Percentiles rank a stretch among this genome's conserved stretches.
phyloP scores from a whole-genome alignment of 495 filamentous ascomycete species.

The Hypoxylon lienhwacheense region DNA sequence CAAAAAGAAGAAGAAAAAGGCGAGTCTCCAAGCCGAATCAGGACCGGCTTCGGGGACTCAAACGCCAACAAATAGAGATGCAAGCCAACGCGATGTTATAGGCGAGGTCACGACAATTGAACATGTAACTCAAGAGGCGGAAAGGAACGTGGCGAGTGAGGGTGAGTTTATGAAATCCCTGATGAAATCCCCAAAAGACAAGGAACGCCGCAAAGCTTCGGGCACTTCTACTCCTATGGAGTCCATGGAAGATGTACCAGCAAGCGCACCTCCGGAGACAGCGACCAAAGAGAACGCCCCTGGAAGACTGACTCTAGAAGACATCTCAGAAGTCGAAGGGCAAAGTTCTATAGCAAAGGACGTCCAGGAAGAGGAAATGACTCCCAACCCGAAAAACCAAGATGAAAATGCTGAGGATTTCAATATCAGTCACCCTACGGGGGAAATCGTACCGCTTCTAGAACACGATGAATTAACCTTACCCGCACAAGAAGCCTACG shows the following conservation, averaged over 20 bases:
- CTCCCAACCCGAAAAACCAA: conserved; percentile 31
- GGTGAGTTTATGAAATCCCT: conserved; percentile 34
- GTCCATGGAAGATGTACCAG: conserved; percentile 34
- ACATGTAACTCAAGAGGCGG: conserved; percentile 37
- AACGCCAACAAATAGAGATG: conserved; percentile 34
- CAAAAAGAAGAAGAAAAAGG: conserved; percentile 46
- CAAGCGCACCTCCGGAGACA: conserved; percentile 42
- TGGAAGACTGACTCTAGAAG: conserved; percentile 34
- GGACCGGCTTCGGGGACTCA: conserved; percentile 24
- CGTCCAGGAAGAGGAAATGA: conserved; percentile 17
- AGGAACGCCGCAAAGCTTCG: conserved; percentile 42
- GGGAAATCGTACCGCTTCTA: conserved; percentile 20
- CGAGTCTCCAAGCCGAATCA: conserved; percentile 24
- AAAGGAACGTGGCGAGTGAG: conserved; percentile 29
- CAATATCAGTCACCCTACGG: conserved; percentile 27
- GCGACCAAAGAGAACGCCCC: conserved; percentile 39
- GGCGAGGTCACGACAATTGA: conserved; percentile 37
- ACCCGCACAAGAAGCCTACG: conserved; percentile 15
- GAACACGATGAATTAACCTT: conserved; percentile 7
- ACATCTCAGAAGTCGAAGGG: conserved; percentile 33
- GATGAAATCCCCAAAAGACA: conserved; percentile 49
- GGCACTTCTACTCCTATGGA: conserved; percentile 35
- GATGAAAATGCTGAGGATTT: conserved; percentile 37
- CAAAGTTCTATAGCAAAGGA: conserved; percentile 29
- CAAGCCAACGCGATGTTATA: conserved; percentile 30